These are phyloP conservation scores for Piloderma croceum DNA, from an alignment of 768 basidiomycete genomes.

Conservation along the genomic window DNA sequence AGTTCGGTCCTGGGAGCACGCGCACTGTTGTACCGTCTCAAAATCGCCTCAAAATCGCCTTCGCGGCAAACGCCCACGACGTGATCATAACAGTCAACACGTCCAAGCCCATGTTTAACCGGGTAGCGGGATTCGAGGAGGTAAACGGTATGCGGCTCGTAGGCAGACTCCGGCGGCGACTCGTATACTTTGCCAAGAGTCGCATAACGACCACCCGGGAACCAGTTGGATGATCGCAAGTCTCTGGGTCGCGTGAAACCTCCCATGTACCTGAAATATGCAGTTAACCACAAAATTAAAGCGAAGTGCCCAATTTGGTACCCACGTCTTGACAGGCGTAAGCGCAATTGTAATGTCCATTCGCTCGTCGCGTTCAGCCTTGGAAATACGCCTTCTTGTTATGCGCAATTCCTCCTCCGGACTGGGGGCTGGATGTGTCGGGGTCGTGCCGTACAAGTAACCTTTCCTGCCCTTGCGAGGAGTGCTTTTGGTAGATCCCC, in stretches of 20 bases:
- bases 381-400: constrained; percentile 27
- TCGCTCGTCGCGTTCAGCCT: constrained; percentile 40
- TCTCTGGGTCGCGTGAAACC: constrained; percentile 36
- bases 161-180: constrained; percentile 28
- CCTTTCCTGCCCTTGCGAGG: constrained; percentile 3
- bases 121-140: constrained; percentile 32
- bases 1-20: constrained; percentile 8
- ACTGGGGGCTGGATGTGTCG: neutral
- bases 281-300: neutral
- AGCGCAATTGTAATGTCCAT: constrained; percentile 31
- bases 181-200: constrained; percentile 22
- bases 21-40: constrained; percentile 27
- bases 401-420: no score
- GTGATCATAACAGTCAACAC: constrained; percentile 24
- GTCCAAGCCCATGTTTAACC: constrained; percentile 23
- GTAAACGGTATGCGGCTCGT: constrained; percentile 35
- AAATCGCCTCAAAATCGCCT: constrained; percentile 23
- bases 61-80: constrained; percentile 32
- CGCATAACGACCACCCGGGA: constrained; percentile 28
- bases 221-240: constrained; percentile 32
- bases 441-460: neutral
- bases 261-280: constrained; percentile 29
- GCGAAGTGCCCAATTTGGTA: constrained; percentile 2
- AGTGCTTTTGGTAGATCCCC: no score
- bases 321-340: constrained; percentile 34